Conservation (phyloP, 257 asterid genomes). For the Penstemon eatonii region DNA sequence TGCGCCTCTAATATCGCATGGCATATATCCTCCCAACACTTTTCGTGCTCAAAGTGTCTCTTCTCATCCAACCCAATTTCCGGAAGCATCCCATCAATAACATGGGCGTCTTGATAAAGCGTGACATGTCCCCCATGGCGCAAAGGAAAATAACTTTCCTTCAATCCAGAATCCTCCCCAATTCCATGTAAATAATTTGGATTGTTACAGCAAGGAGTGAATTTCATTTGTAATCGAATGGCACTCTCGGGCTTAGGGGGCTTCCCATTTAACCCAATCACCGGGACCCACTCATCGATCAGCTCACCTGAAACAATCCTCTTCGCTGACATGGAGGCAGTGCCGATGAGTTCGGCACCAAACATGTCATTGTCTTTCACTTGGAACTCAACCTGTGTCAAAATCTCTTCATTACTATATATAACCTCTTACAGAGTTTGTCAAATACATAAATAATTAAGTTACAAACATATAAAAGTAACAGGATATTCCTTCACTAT, state of each 20-base stretch:
- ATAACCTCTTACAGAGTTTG: too few relatives aligned
- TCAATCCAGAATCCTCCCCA: constrained; percentile 44
- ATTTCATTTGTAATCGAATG: constrained; percentile 55
- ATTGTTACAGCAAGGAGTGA: constrained; percentile 53
- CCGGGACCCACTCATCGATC: constrained; percentile 80
- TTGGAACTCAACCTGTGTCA: constrained; percentile 61
- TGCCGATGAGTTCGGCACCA: constrained; percentile 82
- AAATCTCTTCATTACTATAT: neutral
- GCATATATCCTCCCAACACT: constrained; percentile 85
- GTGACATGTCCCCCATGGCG: constrained; percentile 78
- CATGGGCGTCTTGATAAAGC: constrained; percentile 79
- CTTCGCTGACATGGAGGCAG: constrained; percentile 59
- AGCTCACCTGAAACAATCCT: constrained; percentile 60
- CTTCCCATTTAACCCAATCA: constrained; percentile 63
- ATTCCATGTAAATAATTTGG: constrained; percentile 45
- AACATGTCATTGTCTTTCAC: constrained; percentile 91
- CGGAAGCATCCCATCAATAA: constrained; percentile 66
- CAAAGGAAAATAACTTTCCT: constrained; percentile 69
- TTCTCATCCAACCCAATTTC: constrained; percentile 49
- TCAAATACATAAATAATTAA: too few relatives aligned
- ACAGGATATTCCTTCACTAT: too few relatives aligned
- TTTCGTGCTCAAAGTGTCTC: constrained; percentile 42
- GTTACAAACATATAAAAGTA: too few relatives aligned
- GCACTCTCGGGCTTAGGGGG: constrained; percentile 72
- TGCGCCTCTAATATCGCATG: constrained; percentile 77